Percentiles rank a stretch among this genome's conserved stretches.
These are phyloP conservation scores for Sporothrix pseudoabietina DNA, from an alignment of 2,329 filamentous ascomycete species.

Conservation along the genomic window DNA sequence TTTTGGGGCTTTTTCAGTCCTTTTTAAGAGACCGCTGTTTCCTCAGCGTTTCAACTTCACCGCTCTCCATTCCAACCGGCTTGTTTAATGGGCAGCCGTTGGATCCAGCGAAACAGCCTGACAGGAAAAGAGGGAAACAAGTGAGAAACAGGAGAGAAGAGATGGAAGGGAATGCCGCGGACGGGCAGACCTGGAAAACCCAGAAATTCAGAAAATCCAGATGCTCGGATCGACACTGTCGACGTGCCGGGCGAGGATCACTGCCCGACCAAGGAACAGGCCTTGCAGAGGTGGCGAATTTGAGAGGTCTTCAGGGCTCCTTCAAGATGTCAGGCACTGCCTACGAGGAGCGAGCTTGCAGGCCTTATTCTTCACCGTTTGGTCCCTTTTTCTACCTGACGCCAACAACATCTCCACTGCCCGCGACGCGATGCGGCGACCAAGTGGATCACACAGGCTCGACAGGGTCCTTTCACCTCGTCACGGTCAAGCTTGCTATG, in stretches of 20 bases:
- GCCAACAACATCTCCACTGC: slow-evolving; percentile 8
- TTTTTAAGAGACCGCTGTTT: slow-evolving; percentile 25
- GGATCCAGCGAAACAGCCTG: not conserved
- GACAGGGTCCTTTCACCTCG: slow-evolving; percentile 12
- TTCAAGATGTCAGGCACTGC: not conserved
- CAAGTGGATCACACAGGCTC: slow-evolving; percentile 18
- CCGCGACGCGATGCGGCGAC: slow-evolving; percentile 15
- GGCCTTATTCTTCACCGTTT: slow-evolving; percentile 2
- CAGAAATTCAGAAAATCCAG: not conserved
- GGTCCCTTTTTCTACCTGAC: slow-evolving; percentile 12
- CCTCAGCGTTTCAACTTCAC: slow-evolving; percentile 28
- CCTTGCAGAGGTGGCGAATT: not conserved
- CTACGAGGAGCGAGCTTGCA: not conserved
- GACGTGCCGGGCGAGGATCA: not conserved
- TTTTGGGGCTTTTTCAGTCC: not conserved
- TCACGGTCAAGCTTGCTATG: not conserved
- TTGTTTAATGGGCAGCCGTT: not conserved
- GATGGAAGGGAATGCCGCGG: not conserved
- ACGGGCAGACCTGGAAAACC: not conserved
- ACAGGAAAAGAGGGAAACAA: not conserved
- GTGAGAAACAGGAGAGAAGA: not conserved
- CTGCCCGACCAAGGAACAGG: slow-evolving; percentile 16
- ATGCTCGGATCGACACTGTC: slow-evolving; percentile 10
- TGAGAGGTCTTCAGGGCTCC: not conserved
- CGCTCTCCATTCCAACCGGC: slow-evolving; percentile 21